Percentiles rank a stretch among this genome's conserved stretches.
These are phyloP conservation scores for Aspergillus neoniger DNA, from an alignment of 2,329 filamentous ascomycete species.

Conservation along the genomic window DNA sequence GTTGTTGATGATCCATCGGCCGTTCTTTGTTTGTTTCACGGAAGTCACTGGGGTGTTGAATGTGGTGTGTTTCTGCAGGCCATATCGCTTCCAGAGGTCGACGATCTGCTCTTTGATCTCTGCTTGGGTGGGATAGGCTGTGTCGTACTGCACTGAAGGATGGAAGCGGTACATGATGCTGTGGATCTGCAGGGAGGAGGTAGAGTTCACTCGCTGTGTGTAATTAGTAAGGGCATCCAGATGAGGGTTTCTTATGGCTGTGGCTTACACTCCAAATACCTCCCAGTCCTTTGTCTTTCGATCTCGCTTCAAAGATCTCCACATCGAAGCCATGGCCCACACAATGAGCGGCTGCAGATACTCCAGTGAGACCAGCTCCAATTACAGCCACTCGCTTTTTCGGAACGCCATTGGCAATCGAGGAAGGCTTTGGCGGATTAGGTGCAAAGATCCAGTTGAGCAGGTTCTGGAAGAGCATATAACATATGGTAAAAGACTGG, in stretches of 20 bases:
- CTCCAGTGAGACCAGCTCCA: slow-evolving; percentile 71
- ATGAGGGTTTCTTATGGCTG: not conserved
- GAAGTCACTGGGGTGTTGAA: slow-evolving; percentile 71
- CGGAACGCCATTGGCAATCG: slow-evolving; percentile 54
- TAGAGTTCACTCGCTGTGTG: slow-evolving; percentile 72
- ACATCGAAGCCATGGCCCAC: slow-evolving; percentile 85
- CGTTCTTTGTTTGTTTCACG: slow-evolving; percentile 67
- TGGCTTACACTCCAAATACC: slow-evolving; percentile 75
- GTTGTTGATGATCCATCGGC: slow-evolving; percentile 77
- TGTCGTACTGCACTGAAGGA: slow-evolving; percentile 71
- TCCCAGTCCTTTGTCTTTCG: slow-evolving; percentile 63
- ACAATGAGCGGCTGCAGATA: slow-evolving; percentile 78
- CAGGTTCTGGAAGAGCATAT: slow-evolving; percentile 33
- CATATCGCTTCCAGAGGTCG: slow-evolving; percentile 73
- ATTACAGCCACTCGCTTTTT: slow-evolving; percentile 67
- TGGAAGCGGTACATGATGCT: slow-evolving; percentile 87
- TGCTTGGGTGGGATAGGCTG: slow-evolving; percentile 74
- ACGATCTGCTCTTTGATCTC: slow-evolving; percentile 74
- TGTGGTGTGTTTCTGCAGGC: slow-evolving; percentile 67
- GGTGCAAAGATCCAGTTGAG: slow-evolving; percentile 63
- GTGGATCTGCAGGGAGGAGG: slow-evolving; percentile 80
- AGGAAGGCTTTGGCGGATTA: slow-evolving; percentile 60
- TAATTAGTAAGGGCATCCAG: slow-evolving; percentile 4
- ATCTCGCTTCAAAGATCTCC: slow-evolving; percentile 72
- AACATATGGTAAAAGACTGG: slow-evolving; percentile 33